phyloP scores from a whole-genome alignment of 2,329 filamentous ascomycete genomes.

The Trichoderma oligosporum region DNA sequence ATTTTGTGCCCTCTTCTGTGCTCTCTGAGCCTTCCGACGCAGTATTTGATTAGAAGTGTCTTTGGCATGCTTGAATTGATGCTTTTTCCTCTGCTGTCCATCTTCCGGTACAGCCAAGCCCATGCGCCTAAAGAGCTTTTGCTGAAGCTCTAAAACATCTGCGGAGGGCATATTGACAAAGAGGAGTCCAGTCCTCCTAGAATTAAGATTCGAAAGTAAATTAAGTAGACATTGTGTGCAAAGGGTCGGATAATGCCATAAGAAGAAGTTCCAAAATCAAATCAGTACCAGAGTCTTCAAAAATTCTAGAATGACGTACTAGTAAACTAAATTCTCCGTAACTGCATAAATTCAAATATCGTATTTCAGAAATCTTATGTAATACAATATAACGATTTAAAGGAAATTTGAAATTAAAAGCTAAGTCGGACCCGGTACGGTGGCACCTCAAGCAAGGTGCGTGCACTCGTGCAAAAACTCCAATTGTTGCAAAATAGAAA shows the following conservation, averaged over 20 bases:
- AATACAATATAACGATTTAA: too few species aligned
- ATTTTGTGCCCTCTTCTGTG: constrained; percentile 52
- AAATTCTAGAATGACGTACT: constrained; percentile 12
- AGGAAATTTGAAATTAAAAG: too few species aligned
- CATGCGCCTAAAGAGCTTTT: constrained; percentile 38
- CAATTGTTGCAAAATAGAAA: too few species aligned
- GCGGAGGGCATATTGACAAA: constrained; percentile 23
- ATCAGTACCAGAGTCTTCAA: neutral
- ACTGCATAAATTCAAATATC: neutral
- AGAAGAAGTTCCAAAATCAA: neutral
- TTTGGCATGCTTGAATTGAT: constrained; percentile 20
- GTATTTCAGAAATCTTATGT: neutral
- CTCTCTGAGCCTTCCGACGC: constrained; percentile 62
- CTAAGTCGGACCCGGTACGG: too few species aligned
- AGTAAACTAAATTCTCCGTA: neutral
- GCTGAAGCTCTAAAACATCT: constrained; percentile 34
- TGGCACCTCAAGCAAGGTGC: too few species aligned
- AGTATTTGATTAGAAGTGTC: constrained; percentile 52
- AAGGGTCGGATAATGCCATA: neutral
- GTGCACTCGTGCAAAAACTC: too few species aligned
- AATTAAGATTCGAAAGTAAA: neutral
- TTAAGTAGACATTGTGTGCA: neutral
- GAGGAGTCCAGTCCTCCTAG: neutral
- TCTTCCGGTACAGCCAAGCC: constrained; percentile 32
- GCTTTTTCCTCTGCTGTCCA: constrained; percentile 4